These are phyloP conservation scores for Saccharomyces hybrid DNA, from an alignment of 1,139 yeast species.

Conservation along the genomic window DNA sequence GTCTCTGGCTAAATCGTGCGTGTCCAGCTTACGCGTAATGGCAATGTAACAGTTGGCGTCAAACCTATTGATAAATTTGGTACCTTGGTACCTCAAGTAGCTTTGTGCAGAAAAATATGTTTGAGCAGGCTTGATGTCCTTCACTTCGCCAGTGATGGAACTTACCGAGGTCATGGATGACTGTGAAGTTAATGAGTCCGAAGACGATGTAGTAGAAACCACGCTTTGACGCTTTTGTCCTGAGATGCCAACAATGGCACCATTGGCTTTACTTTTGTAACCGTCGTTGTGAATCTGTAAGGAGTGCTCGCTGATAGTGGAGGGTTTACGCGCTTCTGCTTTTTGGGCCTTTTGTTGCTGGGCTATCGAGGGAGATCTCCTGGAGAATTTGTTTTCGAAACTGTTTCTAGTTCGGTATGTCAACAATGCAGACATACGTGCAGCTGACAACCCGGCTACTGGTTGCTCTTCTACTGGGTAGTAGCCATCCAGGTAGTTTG, in stretches of 20 bases:
- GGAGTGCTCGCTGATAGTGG: constrained; percentile 41
- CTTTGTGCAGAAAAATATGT: constrained; percentile 93
- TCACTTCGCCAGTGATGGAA: constrained; percentile 19
- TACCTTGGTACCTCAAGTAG: constrained; percentile 86
- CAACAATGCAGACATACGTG: constrained; percentile 90
- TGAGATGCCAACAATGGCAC: background rate
- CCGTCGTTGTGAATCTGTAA: constrained; percentile 68
- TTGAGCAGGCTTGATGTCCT: constrained; percentile 48
- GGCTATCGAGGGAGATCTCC: constrained; percentile 49
- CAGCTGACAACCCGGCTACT: constrained; percentile 80
- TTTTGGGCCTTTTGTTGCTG: constrained; percentile 18
- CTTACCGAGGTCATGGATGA: constrained; percentile 26
- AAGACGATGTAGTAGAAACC: constrained; percentile 16
- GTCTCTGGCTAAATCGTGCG: constrained; percentile 87
- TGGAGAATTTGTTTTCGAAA: constrained; percentile 83
- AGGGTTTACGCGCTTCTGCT: constrained; percentile 25
- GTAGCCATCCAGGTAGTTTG: constrained; percentile 83
- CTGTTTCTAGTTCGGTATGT: constrained; percentile 90
- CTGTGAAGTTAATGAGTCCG: constrained; percentile 20
- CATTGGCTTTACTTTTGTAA: constrained; percentile 20
- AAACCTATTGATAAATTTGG: constrained; percentile 77
- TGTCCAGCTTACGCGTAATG: constrained; percentile 84
- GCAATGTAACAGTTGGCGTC: constrained; percentile 96
- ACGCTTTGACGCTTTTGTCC: constrained; percentile 12
- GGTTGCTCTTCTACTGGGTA: constrained; percentile 75